These are phyloP conservation scores for Aspergillus neoniger DNA, from an alignment of 2,329 filamentous ascomycete species.

Conservation along the genomic window DNA sequence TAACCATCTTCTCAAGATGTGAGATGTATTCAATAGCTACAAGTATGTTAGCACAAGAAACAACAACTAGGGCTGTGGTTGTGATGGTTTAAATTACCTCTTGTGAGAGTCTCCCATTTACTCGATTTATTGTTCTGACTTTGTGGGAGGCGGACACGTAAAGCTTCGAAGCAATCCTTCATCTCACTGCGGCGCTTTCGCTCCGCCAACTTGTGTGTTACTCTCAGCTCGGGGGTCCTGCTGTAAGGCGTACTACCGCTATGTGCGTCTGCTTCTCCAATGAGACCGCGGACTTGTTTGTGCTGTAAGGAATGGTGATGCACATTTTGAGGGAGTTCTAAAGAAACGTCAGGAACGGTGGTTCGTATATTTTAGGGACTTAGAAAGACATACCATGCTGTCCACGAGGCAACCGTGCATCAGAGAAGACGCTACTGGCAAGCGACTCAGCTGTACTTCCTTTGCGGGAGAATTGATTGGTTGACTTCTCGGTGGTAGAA, in stretches of 20 bases:
- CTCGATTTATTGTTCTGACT: conserved; percentile 54
- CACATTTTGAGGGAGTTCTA: conserved; percentile 50
- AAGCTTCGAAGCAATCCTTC: conserved; percentile 54
- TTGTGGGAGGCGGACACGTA: conserved; percentile 48
- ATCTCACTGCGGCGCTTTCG: conserved; percentile 55
- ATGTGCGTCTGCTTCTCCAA: conserved; percentile 47
- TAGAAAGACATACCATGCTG: conserved; percentile 48
- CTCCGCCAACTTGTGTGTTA: conserved; percentile 54
- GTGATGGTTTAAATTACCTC: conserved; percentile 35
- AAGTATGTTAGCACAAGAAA: conserved; percentile 10
- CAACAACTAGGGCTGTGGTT: neutral
- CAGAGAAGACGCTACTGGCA: conserved; percentile 50
- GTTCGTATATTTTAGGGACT: too few relatives aligned
- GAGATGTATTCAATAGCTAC: conserved; percentile 53
- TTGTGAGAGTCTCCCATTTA: conserved; percentile 54
- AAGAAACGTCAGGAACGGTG: neutral
- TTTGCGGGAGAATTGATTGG: conserved; percentile 44
- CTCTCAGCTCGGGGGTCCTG: conserved; percentile 51
- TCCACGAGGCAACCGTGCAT: conserved; percentile 48
- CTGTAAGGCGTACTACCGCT: conserved; percentile 50
- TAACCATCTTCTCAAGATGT: conserved; percentile 45
- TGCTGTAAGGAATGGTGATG: conserved; percentile 53
- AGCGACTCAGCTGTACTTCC: conserved; percentile 51
- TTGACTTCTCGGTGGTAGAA: conserved; percentile 35
- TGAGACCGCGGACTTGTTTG: conserved; percentile 50